A percentile compares a stretch with the other conserved stretches of the same genome.
These are phyloP conservation scores for Ceratocystis colombiana DNA, from an alignment of 2,329 filamentous ascomycete species.

Conservation along the genomic window DNA sequence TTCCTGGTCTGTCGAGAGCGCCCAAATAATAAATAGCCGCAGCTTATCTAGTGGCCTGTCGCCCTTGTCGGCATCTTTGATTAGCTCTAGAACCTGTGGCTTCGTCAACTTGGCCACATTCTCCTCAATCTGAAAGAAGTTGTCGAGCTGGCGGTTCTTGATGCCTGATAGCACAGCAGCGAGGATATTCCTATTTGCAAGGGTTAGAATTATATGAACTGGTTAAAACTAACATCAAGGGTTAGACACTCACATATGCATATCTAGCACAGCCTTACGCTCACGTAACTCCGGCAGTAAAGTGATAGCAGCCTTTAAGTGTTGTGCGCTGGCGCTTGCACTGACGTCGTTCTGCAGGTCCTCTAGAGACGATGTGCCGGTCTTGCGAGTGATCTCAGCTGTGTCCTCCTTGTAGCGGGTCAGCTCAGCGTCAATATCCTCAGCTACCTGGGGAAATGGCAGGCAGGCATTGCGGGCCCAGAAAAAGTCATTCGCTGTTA, in stretches of 20 bases:
- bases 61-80: slow-evolving; percentile 73
- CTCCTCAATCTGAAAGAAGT: slow-evolving; percentile 92
- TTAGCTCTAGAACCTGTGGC: slow-evolving; percentile 73
- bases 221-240: too few species aligned
- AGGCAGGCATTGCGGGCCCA: slow-evolving; percentile 86
- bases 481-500: slow-evolving; percentile 87
- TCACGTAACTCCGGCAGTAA: slow-evolving; percentile 84
- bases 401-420: slow-evolving; percentile 94
- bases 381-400: slow-evolving; percentile 87
- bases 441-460: slow-evolving; percentile 90
- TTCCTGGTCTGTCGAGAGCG: slow-evolving; percentile 84
- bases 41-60: slow-evolving; percentile 80
- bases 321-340: slow-evolving; percentile 76
- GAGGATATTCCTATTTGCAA: slow-evolving; percentile 54
- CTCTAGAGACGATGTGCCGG: slow-evolving; percentile 82
- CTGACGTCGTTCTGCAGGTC: slow-evolving; percentile 84
- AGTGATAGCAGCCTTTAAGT: slow-evolving; percentile 92
- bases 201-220: background rate
- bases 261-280: slow-evolving; percentile 84
- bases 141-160: slow-evolving; percentile 89
- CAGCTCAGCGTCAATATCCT: slow-evolving; percentile 89
- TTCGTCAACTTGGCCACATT: slow-evolving; percentile 86
- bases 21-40: slow-evolving; percentile 93
- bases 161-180: slow-evolving; percentile 68
- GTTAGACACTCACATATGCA: slow-evolving; percentile 65